phyloP scores from a whole-genome alignment of 2,329 filamentous ascomycete species.

The Verticillium nonalfalfae region DNA sequence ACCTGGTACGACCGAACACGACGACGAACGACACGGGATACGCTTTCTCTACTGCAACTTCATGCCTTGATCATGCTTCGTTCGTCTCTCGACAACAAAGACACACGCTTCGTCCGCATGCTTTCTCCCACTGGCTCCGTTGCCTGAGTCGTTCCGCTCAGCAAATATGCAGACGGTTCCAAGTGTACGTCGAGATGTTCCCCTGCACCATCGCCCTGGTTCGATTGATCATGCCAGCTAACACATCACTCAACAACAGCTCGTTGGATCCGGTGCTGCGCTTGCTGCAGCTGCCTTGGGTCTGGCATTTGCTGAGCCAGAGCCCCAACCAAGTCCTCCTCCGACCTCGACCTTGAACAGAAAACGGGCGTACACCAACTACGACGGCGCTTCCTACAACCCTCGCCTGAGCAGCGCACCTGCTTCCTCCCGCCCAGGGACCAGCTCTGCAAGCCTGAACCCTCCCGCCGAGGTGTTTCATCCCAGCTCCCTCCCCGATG shows the following conservation, averaged over 20 bases:
- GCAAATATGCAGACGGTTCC: constrained; percentile 49
- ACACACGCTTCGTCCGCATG: constrained; percentile 11
- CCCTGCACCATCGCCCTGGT: constrained; percentile 9
- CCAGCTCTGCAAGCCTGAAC: constrained; percentile 30
- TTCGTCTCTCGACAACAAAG: constrained; percentile 8
- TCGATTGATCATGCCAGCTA: not conserved
- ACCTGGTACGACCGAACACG: not conserved
- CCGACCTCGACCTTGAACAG: constrained; percentile 9
- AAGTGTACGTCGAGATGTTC: constrained; percentile 30
- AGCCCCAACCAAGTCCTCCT: constrained; percentile 25
- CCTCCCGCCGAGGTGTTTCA: constrained; percentile 20
- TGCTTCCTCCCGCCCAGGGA: constrained; percentile 33
- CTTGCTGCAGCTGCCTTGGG: constrained; percentile 54
- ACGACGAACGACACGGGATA: not conserved
- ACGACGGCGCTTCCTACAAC: constrained; percentile 19
- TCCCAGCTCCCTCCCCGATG: constrained; percentile 11
- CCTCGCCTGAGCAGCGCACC: constrained; percentile 15
- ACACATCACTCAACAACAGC: constrained; percentile 26
- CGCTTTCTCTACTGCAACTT: constrained; percentile 4
- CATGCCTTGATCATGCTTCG: constrained; percentile 14
- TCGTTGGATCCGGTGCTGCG: constrained; percentile 55
- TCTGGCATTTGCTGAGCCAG: constrained; percentile 51
- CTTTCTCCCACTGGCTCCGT: constrained; percentile 2
- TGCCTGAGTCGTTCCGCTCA: constrained; percentile 30
- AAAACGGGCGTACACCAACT: constrained; percentile 6